Evolutionary conservation across 495 filamentous ascomycete genomes (phyloP), one percentile per base, ranked within the genome.

Genomic region (Trypethelium eluteriae): DNA sequence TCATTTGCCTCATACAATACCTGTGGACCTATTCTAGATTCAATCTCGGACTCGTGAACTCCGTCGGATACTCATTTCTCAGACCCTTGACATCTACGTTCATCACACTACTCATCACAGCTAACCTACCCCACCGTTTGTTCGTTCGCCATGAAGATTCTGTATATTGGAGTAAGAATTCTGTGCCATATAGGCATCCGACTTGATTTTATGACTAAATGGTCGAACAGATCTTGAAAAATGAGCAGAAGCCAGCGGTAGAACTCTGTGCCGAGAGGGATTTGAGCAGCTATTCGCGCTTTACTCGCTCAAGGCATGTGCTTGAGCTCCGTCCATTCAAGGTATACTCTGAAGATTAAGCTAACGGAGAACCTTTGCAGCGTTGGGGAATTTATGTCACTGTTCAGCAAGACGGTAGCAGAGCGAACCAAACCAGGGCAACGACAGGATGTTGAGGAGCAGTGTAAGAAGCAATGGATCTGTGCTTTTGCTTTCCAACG

Each of bases 361-460:
- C 47, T 68, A n/a, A 44, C 12, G 16, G 41, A 39, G 61, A 62
- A 12, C 6, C 9, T 34, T 3, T 57, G 39, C 68, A 78, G 77
- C 70, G 84, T 87, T 73, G 77, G 75, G 67, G 86, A 89, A 73
- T 88, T 90, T 77, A 85, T 90, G 83, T 83, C 82, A 53, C 75
- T 89, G 75, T 87, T 88, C 76, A 79, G 81, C 75, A 85, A 85
- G 73, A 88, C 84, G 50, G 83, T 88, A 25, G 93, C 94, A 49
- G 91, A 96, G 76, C 83, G 89, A 62, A 96, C 91, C 25, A 81
- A 79, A 66, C 87, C 91, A n/a, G 92, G 91, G 41, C 88, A 93
- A 76, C 86, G 94, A 71, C 92, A 96, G 76, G 91, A 93, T 71
- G 86, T 97, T 62, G 88, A 96, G 75, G 90, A 97, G 76, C 89